A percentile compares a stretch with the other conserved stretches of the same genome.
Evolutionary conservation across 2,329 filamentous ascomycete species (phyloP).

Genomic region (Madurella fahalii): DNA sequence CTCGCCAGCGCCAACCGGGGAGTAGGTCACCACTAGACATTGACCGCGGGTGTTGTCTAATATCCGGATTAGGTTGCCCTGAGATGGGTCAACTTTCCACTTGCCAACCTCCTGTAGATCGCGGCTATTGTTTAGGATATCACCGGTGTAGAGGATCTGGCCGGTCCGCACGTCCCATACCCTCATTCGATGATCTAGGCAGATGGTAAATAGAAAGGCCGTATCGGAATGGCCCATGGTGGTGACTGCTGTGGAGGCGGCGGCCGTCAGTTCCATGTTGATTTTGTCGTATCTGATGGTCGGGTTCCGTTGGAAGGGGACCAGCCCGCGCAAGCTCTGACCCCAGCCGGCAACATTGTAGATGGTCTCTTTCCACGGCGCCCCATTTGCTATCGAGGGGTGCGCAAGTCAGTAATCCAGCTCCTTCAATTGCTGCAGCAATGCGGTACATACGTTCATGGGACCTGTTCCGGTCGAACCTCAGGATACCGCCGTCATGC

Average conservation of each 20-base stretch:
- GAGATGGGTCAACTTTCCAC: slow-evolving; percentile 74
- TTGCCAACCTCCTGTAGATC: slow-evolving; percentile 66
- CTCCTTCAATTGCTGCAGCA: background rate
- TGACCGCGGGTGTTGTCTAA: slow-evolving; percentile 54
- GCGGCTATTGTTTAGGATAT: slow-evolving; percentile 67
- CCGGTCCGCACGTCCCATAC: slow-evolving; percentile 87
- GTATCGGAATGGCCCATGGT: slow-evolving; percentile 46
- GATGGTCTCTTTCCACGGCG: slow-evolving; percentile 65
- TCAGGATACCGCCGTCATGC: slow-evolving; percentile 71
- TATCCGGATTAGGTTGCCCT: slow-evolving; percentile 71
- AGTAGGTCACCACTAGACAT: slow-evolving; percentile 71
- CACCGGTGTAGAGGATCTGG: slow-evolving; percentile 69
- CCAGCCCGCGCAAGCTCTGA: slow-evolving; percentile 60
- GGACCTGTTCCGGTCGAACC: slow-evolving; percentile 57
- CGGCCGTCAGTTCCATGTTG: slow-evolving; percentile 64
- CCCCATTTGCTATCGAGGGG: slow-evolving; percentile 12
- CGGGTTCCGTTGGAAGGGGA: slow-evolving; percentile 62
- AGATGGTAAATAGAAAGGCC: slow-evolving; percentile 70
- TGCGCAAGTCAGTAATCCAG: slow-evolving; percentile 7
- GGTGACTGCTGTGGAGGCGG: slow-evolving; percentile 58
- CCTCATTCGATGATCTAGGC: slow-evolving; percentile 81
- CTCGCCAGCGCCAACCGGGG: slow-evolving; percentile 78
- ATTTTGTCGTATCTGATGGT: slow-evolving; percentile 60
- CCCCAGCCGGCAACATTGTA: slow-evolving; percentile 72
- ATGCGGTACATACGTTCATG: slow-evolving; percentile 39